Evolutionary conservation across 176 grass and related monocot species (phyloP).

Genomic region (Hordeum marinum): DNA sequence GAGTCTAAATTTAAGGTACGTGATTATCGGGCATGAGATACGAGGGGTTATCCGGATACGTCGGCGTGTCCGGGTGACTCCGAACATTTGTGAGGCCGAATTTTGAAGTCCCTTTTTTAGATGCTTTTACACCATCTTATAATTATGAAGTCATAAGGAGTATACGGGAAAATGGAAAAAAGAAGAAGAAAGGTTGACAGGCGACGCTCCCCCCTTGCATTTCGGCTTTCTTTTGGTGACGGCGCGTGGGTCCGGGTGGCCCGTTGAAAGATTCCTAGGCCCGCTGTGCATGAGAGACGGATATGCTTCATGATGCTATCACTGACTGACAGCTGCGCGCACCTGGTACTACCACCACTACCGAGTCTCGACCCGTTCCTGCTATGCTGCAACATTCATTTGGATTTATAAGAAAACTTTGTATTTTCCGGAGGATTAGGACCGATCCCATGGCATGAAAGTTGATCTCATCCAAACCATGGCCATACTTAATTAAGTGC

Average conservation of each 20-base stretch:
- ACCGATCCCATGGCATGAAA: not conserved
- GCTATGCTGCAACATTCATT: not conserved
- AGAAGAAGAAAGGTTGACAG: no score
- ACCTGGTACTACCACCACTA: no score
- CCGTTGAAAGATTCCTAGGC: constrained; percentile 24
- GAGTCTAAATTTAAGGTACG: no score
- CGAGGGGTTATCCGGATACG: no score
- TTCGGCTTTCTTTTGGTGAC: not conserved
- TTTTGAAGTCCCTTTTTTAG: no score
- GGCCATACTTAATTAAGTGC: not conserved
- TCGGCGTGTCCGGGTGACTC: no score
- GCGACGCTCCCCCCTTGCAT: no score
- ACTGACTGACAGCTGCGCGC: not conserved
- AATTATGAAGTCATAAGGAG: no score
- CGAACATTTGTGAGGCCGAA: no score
- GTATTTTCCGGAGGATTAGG: not conserved
- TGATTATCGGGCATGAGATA: no score
- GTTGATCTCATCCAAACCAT: not conserved
- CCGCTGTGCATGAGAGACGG: not conserved
- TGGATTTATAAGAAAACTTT: not conserved
- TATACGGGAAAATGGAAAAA: no score
- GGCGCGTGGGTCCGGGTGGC: not conserved
- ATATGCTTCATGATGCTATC: constrained; percentile 9
- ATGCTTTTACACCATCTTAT: no score
- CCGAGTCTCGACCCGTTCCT: not conserved